A percentile compares a stretch with the other conserved stretches of the same genome.
phyloP scores from a whole-genome alignment of 1,284 basidiomycete species.

The Pascua guehoae region DNA sequence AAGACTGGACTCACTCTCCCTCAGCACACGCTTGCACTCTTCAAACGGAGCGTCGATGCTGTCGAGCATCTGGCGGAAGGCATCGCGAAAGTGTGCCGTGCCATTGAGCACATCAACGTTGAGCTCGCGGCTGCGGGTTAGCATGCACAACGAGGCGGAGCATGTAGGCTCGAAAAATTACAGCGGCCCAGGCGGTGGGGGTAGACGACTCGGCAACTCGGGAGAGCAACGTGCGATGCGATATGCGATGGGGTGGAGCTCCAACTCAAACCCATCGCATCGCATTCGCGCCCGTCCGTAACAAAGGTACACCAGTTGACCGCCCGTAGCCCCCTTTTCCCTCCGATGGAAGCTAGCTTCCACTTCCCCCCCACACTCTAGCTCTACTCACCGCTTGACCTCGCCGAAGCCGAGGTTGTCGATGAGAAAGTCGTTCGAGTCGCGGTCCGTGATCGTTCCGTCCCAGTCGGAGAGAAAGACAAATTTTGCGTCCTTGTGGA shows the following conservation, averaged over 20 bases:
- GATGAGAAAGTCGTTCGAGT: conserved; percentile 72
- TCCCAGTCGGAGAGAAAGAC: conserved; percentile 87
- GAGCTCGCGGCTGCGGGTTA: conserved; percentile 54
- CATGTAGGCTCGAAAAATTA: neutral
- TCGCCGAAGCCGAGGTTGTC: conserved; percentile 56
- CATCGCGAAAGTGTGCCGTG: conserved; percentile 68
- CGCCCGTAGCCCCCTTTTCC: too few species aligned
- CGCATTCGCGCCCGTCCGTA: too few species aligned
- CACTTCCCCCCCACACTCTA: too few species aligned
- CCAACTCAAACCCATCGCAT: too few species aligned
- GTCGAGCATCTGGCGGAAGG: conserved; percentile 72
- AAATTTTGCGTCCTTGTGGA: conserved; percentile 75
- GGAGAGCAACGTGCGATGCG: too few species aligned
- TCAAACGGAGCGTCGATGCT: conserved; percentile 65
- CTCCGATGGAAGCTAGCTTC: too few species aligned
- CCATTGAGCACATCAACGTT: conserved; percentile 70
- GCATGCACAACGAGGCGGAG: neutral
- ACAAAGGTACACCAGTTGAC: too few species aligned
- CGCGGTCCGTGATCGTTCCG: conserved; percentile 83
- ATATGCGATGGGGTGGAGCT: too few species aligned
- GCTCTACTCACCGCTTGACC: conserved; percentile 23
- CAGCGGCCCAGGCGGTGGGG: too few species aligned
- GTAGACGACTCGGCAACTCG: too few species aligned
- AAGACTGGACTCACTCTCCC: conserved; percentile 55
- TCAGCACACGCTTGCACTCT: conserved; percentile 68